These are phyloP conservation scores for Pisolithus orientalis DNA, from an alignment of 768 basidiomycete genomes.

Conservation along the genomic window DNA sequence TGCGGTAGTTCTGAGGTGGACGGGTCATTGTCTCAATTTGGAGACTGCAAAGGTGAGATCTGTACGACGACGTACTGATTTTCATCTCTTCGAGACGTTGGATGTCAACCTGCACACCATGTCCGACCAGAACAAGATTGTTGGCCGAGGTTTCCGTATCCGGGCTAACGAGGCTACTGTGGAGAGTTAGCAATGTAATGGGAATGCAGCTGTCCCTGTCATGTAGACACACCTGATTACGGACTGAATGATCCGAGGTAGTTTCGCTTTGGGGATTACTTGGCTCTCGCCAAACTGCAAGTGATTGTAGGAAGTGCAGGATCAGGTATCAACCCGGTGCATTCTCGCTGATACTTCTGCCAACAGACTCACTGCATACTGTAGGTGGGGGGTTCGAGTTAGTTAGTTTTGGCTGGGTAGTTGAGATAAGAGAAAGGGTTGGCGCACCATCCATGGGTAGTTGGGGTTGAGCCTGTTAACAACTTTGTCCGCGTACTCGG, in stretches of 20 bases:
- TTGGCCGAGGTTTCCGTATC: conserved; percentile 71
- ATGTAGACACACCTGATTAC: conserved; percentile 49
- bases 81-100: conserved; percentile 70
- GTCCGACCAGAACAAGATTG: conserved; percentile 64
- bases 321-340: not conserved
- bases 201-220: not conserved
- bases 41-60: not conserved
- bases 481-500: conserved; percentile 62
- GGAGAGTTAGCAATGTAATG: not conserved
- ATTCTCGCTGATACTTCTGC: not conserved
- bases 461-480: conserved; percentile 57
- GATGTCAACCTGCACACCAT: conserved; percentile 50
- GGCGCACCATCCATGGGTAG: conserved; percentile 68
- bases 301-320: conserved; percentile 5
- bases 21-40: not conserved
- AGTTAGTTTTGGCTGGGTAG: conserved; percentile 10
- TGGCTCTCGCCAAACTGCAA: conserved; percentile 75
- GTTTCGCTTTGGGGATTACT: conserved; percentile 54
- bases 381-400: not conserved
- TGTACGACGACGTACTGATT: conserved; percentile 50
- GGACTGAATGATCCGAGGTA: conserved; percentile 68
- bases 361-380: conserved; percentile 57
- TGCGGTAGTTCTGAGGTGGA: conserved; percentile 54
- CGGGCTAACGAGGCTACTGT: conserved; percentile 66
- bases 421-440: conserved; percentile 13